Evolutionary conservation across 306 rosid species (phyloP).

Genomic region (Citrullus mucosospermus): DNA sequence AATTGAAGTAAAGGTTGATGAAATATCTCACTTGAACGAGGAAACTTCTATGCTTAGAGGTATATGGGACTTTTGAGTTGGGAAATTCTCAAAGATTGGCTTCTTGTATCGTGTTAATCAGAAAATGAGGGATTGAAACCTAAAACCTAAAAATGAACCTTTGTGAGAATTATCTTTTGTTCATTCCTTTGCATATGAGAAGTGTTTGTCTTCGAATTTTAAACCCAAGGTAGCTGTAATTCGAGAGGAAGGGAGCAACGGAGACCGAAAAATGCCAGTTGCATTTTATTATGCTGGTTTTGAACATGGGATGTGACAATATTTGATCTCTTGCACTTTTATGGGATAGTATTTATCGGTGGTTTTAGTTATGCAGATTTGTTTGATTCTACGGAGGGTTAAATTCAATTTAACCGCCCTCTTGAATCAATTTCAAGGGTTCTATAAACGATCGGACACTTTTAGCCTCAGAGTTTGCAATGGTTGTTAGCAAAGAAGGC

Average conservation of each 20-base stretch:
- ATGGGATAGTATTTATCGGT: conserved; percentile 69
- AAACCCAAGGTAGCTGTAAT: conserved; percentile 83
- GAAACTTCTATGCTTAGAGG: conserved; percentile 48
- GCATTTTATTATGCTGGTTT: conserved; percentile 70
- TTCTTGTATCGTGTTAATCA: conserved; percentile 53
- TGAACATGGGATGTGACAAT: conserved; percentile 79
- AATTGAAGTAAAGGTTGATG: conserved; percentile 53
- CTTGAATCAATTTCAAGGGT: conserved; percentile 70
- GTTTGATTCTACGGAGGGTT: conserved; percentile 86
- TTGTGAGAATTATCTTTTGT: conserved; percentile 53
- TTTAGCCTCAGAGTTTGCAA: conserved; percentile 89
- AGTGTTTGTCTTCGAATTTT: conserved; percentile 26
- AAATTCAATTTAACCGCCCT: conserved; percentile 66
- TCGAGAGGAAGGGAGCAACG: conserved; percentile 94
- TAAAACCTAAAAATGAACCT: conserved; percentile 57
- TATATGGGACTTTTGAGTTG: conserved; percentile 80
- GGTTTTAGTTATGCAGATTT: conserved; percentile 93
- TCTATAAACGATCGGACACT: conserved; percentile 64
- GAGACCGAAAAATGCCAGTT: conserved; percentile 87
- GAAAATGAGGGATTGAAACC: conserved; percentile 78
- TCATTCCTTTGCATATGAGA: conserved; percentile 56
- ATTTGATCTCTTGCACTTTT: conserved; percentile 73
- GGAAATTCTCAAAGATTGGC: conserved; percentile 68
- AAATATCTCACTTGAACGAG: conserved; percentile 39
- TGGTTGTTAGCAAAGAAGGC: conserved; percentile 84